Base-by-base conservation (phyloP, 257 asterid species). In the Solanum habrochaites region DNA sequence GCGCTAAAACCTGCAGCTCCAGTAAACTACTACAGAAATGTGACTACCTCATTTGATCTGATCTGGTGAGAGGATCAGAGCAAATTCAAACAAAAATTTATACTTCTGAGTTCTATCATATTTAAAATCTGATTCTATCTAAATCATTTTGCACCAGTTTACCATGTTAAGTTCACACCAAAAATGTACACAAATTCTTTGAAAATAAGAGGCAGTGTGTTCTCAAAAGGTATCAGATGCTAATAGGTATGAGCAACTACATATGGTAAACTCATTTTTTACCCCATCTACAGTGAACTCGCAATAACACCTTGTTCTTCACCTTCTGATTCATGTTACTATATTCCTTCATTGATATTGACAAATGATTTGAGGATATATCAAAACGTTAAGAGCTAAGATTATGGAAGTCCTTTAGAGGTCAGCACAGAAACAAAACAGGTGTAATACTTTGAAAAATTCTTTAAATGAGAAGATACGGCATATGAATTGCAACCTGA, bases 401-500 rank as follows among this genome's bases (percentile, higher is more conserved):
- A 14, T 8, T 45, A 27, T 47, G 82, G 23, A 15, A 77, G 62
- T 43, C 42, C 27, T 78, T 45, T 27, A 45, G 27, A 78, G 66
- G 67, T 27, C 29, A 49, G 69, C 18, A 29, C 62, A 20, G 29
- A 18, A 29, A 40, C 67, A 80, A 47, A 47, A 47, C 67, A 29
- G 69, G 47, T 16, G n/a, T 9, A 78, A 10, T 10, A 45, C 18
- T 49, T 25, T 29, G 20, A 20, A 47, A 9, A 47, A 4, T 45
- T 45, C 84, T 72, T 70, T 25, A 58, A 40, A 58, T 32, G 42
- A 42, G 83, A 85, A 80, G 16, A 60, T 81, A 85, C 82, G 86
- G 29, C 21, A 0, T 80, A 2, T 35, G 21, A 77, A 86, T 43
- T 86, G 67, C 69, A 87, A 95, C 98, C 99, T 95, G 98, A 92